Base-by-base conservation (phyloP, 1,284 basidiomycete genomes). In the Volvariella surrecta region DNA sequence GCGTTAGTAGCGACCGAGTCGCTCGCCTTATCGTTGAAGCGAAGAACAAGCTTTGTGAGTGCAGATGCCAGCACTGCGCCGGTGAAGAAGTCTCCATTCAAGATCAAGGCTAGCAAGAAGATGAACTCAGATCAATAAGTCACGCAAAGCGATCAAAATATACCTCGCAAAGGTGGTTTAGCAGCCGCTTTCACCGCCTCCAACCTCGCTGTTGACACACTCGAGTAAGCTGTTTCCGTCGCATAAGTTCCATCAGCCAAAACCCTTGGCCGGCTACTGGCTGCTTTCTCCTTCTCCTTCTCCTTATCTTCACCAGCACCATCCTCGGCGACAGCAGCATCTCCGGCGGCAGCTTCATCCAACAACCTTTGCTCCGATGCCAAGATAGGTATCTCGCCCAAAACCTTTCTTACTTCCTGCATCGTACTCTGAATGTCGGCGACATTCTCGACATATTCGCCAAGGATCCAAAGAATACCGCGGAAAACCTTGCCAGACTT, bases 401-500 rank as follows among this genome's bases (percentile, higher is more conserved):
- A 65, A 3, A 94, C 88, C 57, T 85, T 84, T 45, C 94, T 75
- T 40, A 98, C 74, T 62, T 93, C 89, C 45, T 74, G 70, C 73
- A 97, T 80, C 2, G 84, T 76, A 39, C 66, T 71, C 48, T 82
- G 74, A 51, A 96, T 89, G 48, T 89, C 86, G 44, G 61, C 50
- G 2, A 66, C 58, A 8, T 69, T 68, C 41, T 84, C 80, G 38
- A 86, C 82, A 57, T 99, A 99, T 67, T 99, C 96, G 52, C 95
- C 96, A 10, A 98, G 76, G 52, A 99, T 98, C 95, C 95, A 99
- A 45, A 99, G 75, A 9, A 97, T 81, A 3, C 96, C 95, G 10
- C 95, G 82, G 74, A 91, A 98, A 24, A 98, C 95, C 63, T 98
- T 99, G 49, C 94, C 95, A 13, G 89, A 94, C 66, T 95, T 94